Percentiles rank a stretch among this genome's conserved stretches.
These are phyloP conservation scores for Scopulariopsis brevicaulis DNA, from an alignment of 2,329 filamentous ascomycete genomes.

Conservation along the genomic window DNA sequence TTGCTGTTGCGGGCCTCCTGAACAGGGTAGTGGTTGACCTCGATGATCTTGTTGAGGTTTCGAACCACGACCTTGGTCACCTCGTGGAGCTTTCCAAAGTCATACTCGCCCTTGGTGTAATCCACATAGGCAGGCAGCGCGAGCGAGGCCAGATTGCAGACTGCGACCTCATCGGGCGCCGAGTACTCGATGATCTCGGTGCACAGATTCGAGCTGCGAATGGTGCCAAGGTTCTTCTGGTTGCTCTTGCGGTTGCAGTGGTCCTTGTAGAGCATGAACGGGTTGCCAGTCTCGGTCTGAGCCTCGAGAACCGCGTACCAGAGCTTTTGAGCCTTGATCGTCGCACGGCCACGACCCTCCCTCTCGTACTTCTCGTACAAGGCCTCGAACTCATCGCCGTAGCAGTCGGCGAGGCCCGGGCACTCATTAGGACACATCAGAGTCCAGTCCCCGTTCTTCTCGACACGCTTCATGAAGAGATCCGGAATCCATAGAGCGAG, in stretches of 20 bases:
- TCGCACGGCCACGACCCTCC: constrained; percentile 79
- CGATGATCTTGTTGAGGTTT: constrained; percentile 97
- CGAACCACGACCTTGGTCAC: constrained; percentile 84
- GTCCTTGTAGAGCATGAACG: constrained; percentile 99
- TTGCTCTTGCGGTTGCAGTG: constrained; percentile 98
- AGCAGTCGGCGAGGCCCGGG: constrained; percentile 88
- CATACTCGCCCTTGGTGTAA: constrained; percentile 71
- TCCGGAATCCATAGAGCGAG: constrained; percentile 97
- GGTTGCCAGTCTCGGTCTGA: constrained; percentile 97
- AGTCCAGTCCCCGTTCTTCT: constrained; percentile 94
- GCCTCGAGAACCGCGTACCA: constrained; percentile 98
- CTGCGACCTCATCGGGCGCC: constrained; percentile 93
- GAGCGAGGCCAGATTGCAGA: constrained; percentile 94
- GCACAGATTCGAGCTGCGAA: constrained; percentile 97
- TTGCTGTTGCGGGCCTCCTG: constrained; percentile 90
- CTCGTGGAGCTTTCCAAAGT: constrained; percentile 95
- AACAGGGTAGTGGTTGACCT: constrained; percentile 98
- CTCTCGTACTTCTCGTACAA: constrained; percentile 89
- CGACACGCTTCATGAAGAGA: constrained; percentile 99
- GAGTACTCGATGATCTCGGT: constrained; percentile 98
- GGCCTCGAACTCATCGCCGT: constrained; percentile 93
- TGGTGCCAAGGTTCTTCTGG: constrained; percentile 98
- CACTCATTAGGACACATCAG: constrained; percentile 98
- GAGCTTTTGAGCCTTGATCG: constrained; percentile 93
- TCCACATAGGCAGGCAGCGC: constrained; percentile 88